Evolutionary conservation across 129 eudicot genomes (phyloP).

Genomic region (Daucus carota): DNA sequence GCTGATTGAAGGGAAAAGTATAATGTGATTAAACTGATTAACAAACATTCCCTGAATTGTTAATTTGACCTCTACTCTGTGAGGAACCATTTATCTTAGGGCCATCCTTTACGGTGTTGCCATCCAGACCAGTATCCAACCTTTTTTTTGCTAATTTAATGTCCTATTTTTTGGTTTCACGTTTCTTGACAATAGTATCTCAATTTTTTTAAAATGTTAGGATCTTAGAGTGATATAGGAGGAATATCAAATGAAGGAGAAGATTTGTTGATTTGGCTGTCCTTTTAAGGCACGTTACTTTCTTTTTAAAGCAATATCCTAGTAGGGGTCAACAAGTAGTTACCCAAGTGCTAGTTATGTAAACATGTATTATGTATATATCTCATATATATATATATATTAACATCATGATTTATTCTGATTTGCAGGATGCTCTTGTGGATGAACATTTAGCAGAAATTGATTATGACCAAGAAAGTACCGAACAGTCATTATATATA

Average conservation of each 20-base stretch:
- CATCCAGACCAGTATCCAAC: background rate
- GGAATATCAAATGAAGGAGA: background rate
- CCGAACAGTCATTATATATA: constrained; percentile 37
- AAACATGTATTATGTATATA: background rate
- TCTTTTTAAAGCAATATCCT: background rate
- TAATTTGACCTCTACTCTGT: background rate
- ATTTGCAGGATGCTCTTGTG: constrained; percentile 37
- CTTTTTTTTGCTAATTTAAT: background rate
- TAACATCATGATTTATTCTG: constrained; percentile 4
- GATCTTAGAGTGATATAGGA: background rate
- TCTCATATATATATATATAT: too few relatives aligned
- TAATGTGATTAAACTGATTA: background rate
- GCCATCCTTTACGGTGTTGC: background rate
- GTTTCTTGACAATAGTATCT: background rate
- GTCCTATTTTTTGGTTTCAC: background rate
- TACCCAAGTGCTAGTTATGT: background rate
- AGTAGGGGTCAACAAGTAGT: background rate
- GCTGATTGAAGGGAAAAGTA: background rate
- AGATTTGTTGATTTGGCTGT: background rate
- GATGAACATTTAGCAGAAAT: constrained; percentile 38
- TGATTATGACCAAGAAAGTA: constrained; percentile 37
- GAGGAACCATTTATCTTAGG: background rate
- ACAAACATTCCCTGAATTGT: background rate
- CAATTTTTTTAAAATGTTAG: background rate
- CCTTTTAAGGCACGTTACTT: background rate